Base-by-base conservation (phyloP, 352 stramenopile genomes). In the Globisporangium ultimum region DNA sequence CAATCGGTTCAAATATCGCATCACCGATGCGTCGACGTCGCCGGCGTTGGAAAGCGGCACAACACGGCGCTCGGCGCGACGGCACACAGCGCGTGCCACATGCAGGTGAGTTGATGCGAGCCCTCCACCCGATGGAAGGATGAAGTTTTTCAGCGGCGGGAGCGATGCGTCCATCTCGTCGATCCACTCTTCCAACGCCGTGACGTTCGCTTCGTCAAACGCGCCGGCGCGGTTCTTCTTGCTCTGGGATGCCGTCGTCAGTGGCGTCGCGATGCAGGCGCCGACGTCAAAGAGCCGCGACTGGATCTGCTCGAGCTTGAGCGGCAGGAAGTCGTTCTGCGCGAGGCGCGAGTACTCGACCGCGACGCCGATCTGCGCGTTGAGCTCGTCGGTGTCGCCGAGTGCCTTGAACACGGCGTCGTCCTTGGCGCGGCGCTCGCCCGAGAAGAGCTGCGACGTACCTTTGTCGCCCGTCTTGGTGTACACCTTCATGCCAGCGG, bases 381-480 rank as follows among this genome's bases (percentile, higher is more conserved):
- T 97, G 20, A 96, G 84, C 71, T 97, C 91, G 60, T 97, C 91
- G 36, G 88, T 95, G 71, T 94, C 86, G 38, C 91, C 91, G 48
- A 97, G 80, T 50, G 89, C 89, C 61, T 95, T 78, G 77, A 97
- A 97, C 8, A 95, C 75, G 6, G 63, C 64, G 67, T 97, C 83
- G 65, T 89, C 78, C 70, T 97, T 97, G 59, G 74, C 65, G 18
- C 87, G 74, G 18, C 88, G 81, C 71, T 97, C 87, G 53, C 90
- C 89, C 55, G 91, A 96, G 70, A 96, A 97, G 53, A 97, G 80
- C 67, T 91, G 87, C 48, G 89, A 97, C 57, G 87, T 95, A 52
- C 89, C 91, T 63, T 96, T 97, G 71, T 97, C 91, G 43, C 91
- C 91, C 0, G 89, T 96, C 56, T 93, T 92, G 40, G 91, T 97